These are phyloP conservation scores for Trichoderma polysporum DNA, from an alignment of 2,329 filamentous ascomycete species.

Conservation along the genomic window DNA sequence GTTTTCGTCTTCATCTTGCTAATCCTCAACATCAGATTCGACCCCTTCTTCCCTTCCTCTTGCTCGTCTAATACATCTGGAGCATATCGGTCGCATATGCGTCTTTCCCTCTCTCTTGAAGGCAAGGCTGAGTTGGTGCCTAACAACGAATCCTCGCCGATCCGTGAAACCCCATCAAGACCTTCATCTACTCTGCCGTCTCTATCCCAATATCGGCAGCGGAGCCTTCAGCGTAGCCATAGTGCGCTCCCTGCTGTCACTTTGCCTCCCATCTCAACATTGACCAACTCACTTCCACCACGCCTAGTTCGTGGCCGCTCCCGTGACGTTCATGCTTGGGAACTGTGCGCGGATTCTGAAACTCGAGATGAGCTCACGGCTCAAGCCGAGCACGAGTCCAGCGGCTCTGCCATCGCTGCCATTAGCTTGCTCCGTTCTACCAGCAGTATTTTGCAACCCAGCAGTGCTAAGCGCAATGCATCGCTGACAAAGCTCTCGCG, in stretches of 20 bases:
- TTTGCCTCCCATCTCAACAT: conserved; percentile 54
- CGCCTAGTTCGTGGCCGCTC: conserved; percentile 69
- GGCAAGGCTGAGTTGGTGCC: conserved; percentile 86
- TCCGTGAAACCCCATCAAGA: conserved; percentile 51
- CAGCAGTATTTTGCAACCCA: conserved; percentile 53
- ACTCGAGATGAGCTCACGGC: conserved; percentile 73
- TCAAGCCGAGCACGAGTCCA: conserved; percentile 78
- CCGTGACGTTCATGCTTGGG: conserved; percentile 85
- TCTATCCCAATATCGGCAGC: conserved; percentile 48
- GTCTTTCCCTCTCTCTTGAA: conserved; percentile 80
- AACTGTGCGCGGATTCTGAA: conserved; percentile 83
- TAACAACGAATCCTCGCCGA: conserved; percentile 65
- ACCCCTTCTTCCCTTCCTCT: conserved; percentile 45
- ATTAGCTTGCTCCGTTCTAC: conserved; percentile 78
- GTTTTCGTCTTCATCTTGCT: neutral
- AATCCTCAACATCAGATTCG: conserved; percentile 35
- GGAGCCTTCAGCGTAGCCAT: conserved; percentile 66
- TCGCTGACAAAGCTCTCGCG: conserved; percentile 34
- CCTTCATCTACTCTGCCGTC: conserved; percentile 48
- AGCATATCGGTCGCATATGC: conserved; percentile 56
- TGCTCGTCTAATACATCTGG: conserved; percentile 42
- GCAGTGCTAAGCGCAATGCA: conserved; percentile 65
- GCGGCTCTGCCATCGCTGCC: conserved; percentile 75
- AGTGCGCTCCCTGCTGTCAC: conserved; percentile 63
- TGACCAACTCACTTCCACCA: conserved; percentile 55